A percentile compares a stretch with the other conserved stretches of the same genome.
phyloP scores from a whole-genome alignment of 2,329 filamentous ascomycete genomes.

The Fusarium drepaniforme region DNA sequence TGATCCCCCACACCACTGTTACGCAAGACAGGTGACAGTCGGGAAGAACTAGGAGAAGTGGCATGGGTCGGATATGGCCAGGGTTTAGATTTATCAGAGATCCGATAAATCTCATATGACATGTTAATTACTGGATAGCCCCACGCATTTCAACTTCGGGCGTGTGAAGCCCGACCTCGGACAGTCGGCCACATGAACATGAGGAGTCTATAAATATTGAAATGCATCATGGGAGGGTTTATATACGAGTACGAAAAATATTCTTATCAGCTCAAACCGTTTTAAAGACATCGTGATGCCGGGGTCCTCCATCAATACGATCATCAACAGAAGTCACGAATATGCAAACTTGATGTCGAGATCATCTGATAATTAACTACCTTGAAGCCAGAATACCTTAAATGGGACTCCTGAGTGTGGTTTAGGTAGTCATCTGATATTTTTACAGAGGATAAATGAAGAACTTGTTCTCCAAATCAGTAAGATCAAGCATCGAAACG shows the following conservation, averaged over 20 bases:
- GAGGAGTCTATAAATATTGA: no score
- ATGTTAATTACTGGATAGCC: neutral
- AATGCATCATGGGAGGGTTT: no score
- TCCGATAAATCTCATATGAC: neutral
- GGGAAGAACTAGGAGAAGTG: neutral
- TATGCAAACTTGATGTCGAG: no score
- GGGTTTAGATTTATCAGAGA: neutral
- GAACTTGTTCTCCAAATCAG: conserved; percentile 38
- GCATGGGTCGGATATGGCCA: neutral
- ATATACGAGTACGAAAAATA: no score
- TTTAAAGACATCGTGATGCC: no score
- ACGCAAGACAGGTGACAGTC: neutral
- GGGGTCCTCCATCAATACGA: no score
- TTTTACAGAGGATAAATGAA: conserved; percentile 29
- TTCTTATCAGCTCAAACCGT: no score
- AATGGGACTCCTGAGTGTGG: no score
- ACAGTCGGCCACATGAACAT: neutral
- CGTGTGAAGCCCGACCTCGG: neutral
- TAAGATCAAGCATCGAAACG: conserved; percentile 35
- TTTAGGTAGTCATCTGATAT: no score
- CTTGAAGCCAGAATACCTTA: no score
- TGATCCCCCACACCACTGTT: neutral
- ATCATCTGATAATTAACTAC: no score
- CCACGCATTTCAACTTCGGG: neutral
- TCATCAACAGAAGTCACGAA: no score